Percentiles rank a stretch among this genome's conserved stretches.
Evolutionary conservation across 2,329 filamentous ascomycete species (phyloP).

Genomic region (Colletotrichum endophyticum): DNA sequence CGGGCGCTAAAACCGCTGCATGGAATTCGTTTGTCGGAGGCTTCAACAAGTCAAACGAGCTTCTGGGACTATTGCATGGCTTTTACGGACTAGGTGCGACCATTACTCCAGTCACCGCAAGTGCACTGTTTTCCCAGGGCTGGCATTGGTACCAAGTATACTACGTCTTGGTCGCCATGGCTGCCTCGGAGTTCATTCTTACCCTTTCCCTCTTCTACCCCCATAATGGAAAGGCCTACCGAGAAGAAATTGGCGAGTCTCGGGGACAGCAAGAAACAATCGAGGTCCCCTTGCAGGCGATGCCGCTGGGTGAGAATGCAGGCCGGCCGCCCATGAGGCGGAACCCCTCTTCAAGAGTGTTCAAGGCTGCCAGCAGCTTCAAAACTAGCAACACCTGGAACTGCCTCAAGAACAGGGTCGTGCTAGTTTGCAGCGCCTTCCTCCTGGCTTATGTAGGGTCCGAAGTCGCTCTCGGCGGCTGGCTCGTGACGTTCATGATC

Average conservation of each 20-base stretch:
- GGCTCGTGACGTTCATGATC: conserved; percentile 88
- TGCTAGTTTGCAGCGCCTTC: conserved; percentile 77
- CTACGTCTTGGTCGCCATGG: conserved; percentile 68
- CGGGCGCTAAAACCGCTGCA: background rate
- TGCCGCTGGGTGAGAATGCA: background rate
- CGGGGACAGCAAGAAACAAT: background rate
- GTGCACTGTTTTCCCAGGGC: conserved; percentile 69
- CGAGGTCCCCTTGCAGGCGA: background rate
- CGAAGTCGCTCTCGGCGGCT: conserved; percentile 76
- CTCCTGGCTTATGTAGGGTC: conserved; percentile 79
- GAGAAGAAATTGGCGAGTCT: background rate
- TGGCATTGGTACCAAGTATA: conserved; percentile 77
- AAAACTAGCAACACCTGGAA: conserved; percentile 63
- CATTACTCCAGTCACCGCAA: conserved; percentile 71
- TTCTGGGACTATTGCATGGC: conserved; percentile 74
- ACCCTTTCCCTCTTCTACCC: conserved; percentile 39
- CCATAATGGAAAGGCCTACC: background rate
- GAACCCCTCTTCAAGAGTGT: background rate
- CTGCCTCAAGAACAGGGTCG: conserved; percentile 54
- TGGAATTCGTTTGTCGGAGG: background rate
- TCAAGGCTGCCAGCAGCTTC: conserved; percentile 50
- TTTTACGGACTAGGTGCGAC: conserved; percentile 76
- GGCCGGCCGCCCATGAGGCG: background rate
- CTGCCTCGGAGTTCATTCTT: conserved; percentile 60
- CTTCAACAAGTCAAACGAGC: conserved; percentile 70